Percentiles rank a stretch among this genome's conserved stretches.
Conservation (phyloP, 2,329 filamentous ascomycete species). For the Pestalotiopsis fici region DNA sequence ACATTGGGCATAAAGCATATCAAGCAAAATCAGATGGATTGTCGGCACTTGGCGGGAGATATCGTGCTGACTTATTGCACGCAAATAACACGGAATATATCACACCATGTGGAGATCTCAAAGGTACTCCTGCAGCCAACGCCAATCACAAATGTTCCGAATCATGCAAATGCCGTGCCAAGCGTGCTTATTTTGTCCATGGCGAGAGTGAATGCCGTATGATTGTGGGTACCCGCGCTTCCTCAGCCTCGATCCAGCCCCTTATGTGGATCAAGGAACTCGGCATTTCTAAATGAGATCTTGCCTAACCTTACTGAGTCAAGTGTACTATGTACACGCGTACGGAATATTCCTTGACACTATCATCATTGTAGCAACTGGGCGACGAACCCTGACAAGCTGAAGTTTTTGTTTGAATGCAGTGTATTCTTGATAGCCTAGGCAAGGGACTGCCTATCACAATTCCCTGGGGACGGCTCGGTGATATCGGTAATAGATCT, state of each 20-base stretch:
- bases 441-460: not conserved
- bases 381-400: not conserved
- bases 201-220: not conserved
- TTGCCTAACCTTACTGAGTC: not conserved
- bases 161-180: not conserved
- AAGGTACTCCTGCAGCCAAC: not conserved
- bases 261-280: not conserved
- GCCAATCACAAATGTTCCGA: not conserved
- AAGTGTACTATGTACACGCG: not conserved
- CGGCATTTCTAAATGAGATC: not conserved
- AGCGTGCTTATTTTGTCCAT: not conserved
- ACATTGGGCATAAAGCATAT: no score
- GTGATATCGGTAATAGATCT: not conserved
- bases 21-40: no score
- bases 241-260: not conserved
- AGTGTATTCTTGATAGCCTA: not conserved
- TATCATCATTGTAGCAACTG: not conserved
- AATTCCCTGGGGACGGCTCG: not conserved
- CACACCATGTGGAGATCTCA: not conserved
- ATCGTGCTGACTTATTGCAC: no score
- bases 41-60: no score
- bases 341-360: not conserved
- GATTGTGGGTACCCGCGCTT: not conserved
- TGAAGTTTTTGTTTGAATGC: not conserved
- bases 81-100: no score